These are phyloP conservation scores for Populus nigra DNA, from an alignment of 345 rosid species.

Conservation along the genomic window DNA sequence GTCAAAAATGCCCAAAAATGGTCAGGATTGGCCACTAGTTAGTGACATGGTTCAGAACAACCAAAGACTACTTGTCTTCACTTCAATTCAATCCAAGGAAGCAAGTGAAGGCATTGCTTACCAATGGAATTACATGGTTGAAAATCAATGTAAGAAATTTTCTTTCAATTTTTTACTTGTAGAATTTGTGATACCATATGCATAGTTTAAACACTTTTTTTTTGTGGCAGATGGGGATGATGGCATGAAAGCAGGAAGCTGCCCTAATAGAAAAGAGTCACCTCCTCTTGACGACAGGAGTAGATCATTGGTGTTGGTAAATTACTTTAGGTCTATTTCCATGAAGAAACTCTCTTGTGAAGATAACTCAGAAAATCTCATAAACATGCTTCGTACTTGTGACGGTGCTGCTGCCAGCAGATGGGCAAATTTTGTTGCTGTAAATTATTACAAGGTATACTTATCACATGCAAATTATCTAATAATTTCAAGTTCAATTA, in stretches of 20 bases:
- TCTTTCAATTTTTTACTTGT: too few relatives aligned
- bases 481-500: not conserved
- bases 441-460: conserved; percentile 51
- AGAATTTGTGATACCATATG: not conserved
- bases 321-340: conserved; percentile 44
- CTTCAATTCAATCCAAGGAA: conserved; percentile 47
- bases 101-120: conserved; percentile 53
- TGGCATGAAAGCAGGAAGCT: conserved; percentile 29
- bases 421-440: conserved; percentile 59
- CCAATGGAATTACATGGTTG: conserved; percentile 61
- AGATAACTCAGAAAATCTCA: conserved; percentile 41
- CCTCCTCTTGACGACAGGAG: conserved; percentile 38
- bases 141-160: conserved; percentile 44
- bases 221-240: conserved; percentile 38
- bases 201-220: not conserved
- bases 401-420: conserved; percentile 40
- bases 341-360: conserved; percentile 29
- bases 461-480: too few relatives aligned
- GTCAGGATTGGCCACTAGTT: conserved; percentile 55
- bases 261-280: conserved; percentile 48
- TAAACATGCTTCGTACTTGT: conserved; percentile 40
- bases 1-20: conserved; percentile 44
- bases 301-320: conserved; percentile 47
- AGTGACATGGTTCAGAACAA: conserved; percentile 45
- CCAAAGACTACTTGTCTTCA: conserved; percentile 51